Conservation (phyloP, 2,329 filamentous ascomycete genomes). For the Trichophyton equinum region DNA sequence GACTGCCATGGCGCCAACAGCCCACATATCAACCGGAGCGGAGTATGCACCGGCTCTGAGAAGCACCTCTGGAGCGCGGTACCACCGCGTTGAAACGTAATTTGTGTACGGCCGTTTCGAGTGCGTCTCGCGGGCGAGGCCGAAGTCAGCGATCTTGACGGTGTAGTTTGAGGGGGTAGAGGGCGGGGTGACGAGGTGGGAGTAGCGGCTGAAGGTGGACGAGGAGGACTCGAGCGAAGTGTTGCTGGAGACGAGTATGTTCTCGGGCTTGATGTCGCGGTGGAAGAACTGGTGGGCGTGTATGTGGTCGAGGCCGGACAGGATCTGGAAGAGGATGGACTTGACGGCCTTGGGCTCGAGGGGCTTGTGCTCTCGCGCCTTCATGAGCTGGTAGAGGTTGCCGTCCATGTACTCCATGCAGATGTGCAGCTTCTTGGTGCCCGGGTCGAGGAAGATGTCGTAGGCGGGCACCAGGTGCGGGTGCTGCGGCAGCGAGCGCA, state of each 20-base stretch:
- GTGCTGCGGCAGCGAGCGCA: conserved; percentile 76
- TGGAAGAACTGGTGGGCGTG: conserved; percentile 97
- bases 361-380: conserved; percentile 87
- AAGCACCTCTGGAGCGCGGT: conserved; percentile 81
- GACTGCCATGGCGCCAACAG: conserved; percentile 94
- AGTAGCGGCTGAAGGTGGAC: conserved; percentile 86
- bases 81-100: conserved; percentile 97
- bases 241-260: conserved; percentile 91
- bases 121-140: conserved; percentile 90
- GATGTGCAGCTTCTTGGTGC: conserved; percentile 93
- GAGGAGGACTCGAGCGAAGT: conserved; percentile 56
- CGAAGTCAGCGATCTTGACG: conserved; percentile 98
- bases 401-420: conserved; percentile 99
- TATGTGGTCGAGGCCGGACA: conserved; percentile 91
- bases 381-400: conserved; percentile 98
- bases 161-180: conserved; percentile 89
- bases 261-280: conserved; percentile 97
- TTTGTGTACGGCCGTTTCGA: conserved; percentile 95
- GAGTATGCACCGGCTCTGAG: conserved; percentile 93
- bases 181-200: conserved; percentile 80
- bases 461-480: conserved; percentile 90
- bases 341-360: conserved; percentile 87
- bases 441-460: conserved; percentile 95
- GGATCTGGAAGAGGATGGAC: conserved; percentile 94
- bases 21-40: conserved; percentile 96